These are phyloP conservation scores for Fragaria vesca DNA, from an alignment of 306 rosid species.

Conservation along the genomic window DNA sequence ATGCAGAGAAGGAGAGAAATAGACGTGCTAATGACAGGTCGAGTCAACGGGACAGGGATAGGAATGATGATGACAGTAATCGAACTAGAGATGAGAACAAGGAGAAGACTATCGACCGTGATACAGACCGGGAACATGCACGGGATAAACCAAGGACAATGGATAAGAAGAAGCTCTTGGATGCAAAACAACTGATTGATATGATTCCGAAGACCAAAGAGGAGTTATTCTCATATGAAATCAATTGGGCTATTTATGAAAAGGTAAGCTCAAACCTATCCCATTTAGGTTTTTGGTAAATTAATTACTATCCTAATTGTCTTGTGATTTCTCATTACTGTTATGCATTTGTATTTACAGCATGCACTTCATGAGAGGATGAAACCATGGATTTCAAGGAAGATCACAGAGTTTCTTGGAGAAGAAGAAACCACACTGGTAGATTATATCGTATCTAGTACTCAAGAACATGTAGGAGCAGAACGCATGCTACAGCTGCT, in stretches of 20 bases:
- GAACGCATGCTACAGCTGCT: slow-evolving; percentile 94
- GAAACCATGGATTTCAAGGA: slow-evolving; percentile 99
- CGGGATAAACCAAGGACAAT: slow-evolving; percentile 58
- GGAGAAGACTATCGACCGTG: slow-evolving; percentile 53
- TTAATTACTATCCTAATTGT: not conserved
- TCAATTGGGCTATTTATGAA: slow-evolving; percentile 90
- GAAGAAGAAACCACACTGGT: slow-evolving; percentile 92
- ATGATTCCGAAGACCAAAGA: slow-evolving; percentile 98
- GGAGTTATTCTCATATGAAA: slow-evolving; percentile 86
- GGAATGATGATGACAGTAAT: slow-evolving; percentile 57
- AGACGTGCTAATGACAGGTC: slow-evolving; percentile 71
- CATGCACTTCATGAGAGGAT: slow-evolving; percentile 86
- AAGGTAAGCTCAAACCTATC: slow-evolving; percentile 42
- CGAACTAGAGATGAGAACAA: slow-evolving; percentile 69
- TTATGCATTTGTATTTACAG: slow-evolving; percentile 40
- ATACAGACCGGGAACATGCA: slow-evolving; percentile 65
- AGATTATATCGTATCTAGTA: slow-evolving; percentile 93
- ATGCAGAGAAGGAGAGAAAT: slow-evolving; percentile 74
- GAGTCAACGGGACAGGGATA: slow-evolving; percentile 72
- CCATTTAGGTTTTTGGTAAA: not conserved
- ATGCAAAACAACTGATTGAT: slow-evolving; percentile 91
- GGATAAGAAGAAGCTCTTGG: slow-evolving; percentile 77
- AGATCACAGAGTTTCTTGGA: slow-evolving; percentile 86
- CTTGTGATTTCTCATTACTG: not conserved
- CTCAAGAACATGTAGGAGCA: slow-evolving; percentile 89